Base-by-base conservation (phyloP, 345 rosid genomes). In the Ricinus communis region DNA sequence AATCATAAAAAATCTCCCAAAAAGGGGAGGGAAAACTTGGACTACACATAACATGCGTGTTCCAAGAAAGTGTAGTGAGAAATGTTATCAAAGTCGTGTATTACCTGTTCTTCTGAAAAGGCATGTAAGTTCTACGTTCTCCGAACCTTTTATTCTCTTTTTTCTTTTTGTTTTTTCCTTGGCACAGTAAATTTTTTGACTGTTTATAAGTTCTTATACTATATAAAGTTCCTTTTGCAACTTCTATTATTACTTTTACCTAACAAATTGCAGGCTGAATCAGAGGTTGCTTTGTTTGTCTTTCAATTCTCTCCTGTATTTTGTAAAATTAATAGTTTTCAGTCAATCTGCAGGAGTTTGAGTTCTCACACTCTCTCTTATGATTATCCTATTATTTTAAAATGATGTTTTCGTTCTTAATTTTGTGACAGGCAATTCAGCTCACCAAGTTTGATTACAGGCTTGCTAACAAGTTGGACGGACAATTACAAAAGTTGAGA, bases 41-140 rank as follows among this genome's bases (percentile, higher is more conserved):
- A 79, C 62, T 56, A 78, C 86, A 2, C 82, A 75, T 30, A 76
- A 72, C 56, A 96, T 93, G 99, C 97, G 97, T 73, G 97, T 96
- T 74, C 97, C 98, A 3, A 81, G 98, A 81, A 96, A 93, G 80
- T 96, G 99, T 77, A 91, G 85, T 66, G 98, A 86, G 81, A 93
- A 81, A 73, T 96, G 98, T 82, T 96, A 96, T 71, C 75, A 76
- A 27, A 96, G 73, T 68, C 96, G 96, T 40, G 96, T 96, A 12
- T 73, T 93, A 65, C 98, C 99, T 16, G 93, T 86, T 81, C 98
- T 96, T 77, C 82, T 83, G 89, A 96, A 91, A 96, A 93, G 96
- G 97, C 99, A 96, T 89, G 98, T 96, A 96, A 90, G 99, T 96
- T 83, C 79, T 67, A 57, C 55, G 70, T 66, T 80, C 68, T 76